A percentile compares a stretch with the other conserved stretches of the same genome.
Conservation (phyloP, 1,284 basidiomycete species). For the Tilletia indica region DNA sequence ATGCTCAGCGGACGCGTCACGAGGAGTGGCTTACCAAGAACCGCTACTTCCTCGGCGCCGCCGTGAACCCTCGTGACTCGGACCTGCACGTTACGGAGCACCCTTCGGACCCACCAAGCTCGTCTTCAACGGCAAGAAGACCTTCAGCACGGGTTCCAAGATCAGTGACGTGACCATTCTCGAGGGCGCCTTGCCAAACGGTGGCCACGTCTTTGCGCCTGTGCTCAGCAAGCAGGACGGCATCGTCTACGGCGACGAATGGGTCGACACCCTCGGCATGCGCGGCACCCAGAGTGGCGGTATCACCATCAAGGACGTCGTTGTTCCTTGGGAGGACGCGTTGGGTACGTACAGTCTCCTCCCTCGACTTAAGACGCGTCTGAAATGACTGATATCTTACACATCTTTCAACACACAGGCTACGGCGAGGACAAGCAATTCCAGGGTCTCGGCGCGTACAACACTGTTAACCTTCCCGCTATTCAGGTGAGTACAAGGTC, state of each 20-base stretch:
- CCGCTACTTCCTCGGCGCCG: constrained; percentile 51
- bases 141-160: constrained; percentile 54
- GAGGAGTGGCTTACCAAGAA: constrained; percentile 42
- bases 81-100: constrained; percentile 47
- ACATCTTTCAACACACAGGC: constrained; percentile 11
- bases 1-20: constrained; percentile 38
- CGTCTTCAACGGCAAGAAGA: constrained; percentile 53
- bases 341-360: constrained; percentile 29
- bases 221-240: constrained; percentile 47
- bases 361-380: background rate
- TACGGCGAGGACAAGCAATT: constrained; percentile 38
- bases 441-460: constrained; percentile 49
- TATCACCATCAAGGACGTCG: constrained; percentile 48
- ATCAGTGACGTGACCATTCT: constrained; percentile 55
- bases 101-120: constrained; percentile 39
- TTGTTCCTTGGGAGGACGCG: constrained; percentile 45
- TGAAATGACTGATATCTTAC: background rate
- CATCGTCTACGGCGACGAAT: constrained; percentile 55
- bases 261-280: constrained; percentile 56
- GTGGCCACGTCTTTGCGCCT: constrained; percentile 50
- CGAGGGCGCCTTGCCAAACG: constrained; percentile 41
- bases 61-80: constrained; percentile 55
- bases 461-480: constrained; percentile 53
- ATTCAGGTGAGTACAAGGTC: constrained; percentile 37
- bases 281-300: constrained; percentile 51